Evolutionary conservation across 768 basidiomycete genomes (phyloP), one percentile per base, ranked within the genome.

Genomic region (Suillus brevipes): DNA sequence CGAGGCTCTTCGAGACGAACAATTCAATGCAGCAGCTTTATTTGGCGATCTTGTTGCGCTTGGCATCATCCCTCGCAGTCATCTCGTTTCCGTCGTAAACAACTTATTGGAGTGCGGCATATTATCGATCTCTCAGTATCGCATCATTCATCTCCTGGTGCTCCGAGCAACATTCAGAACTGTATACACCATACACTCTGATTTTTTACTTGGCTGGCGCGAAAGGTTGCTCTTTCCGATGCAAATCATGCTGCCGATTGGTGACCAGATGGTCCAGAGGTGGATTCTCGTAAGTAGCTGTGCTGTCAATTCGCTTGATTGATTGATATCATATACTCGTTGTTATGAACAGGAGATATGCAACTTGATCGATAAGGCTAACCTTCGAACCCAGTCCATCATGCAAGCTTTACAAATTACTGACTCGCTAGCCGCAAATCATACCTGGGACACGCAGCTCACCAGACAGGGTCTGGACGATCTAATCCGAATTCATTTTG

Each of bases 21-120:
- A 61, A 31, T 34, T 64, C 16, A 43, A 60, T 16, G 43, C 20
- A 3, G 63, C 31, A 7, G 59, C 63, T 16, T 36, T 64, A 18
- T 61, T 28, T n/a, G 63, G 63, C n/a, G 63, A 64, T 36, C 60
- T 64, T 23, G 57, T 43, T 13, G 42, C 63, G 9, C 14, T 61
- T 14, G 63, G 60, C 12, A 16, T 56, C 25, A 64, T 64, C 53
- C 18, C 36, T 40, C 8, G 8, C 25, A 9, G 1, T 37, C 2
- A 23, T 31, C 14, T 64, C 14, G 23, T 16, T 43, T 28, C 18
- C 10, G 13, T 58, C 28, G 37, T 60, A 13, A 18, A n/a, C 31
- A 2, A 14, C 55, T 62, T 64, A 9, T 45, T 64, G 28, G 60
- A 61, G 31, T 4, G 31, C 7, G 3, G 2, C 13, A 31, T 61